Conservation (phyloP, 805 yeast genomes). For the Saccharomycopsis fibuligera region DNA sequence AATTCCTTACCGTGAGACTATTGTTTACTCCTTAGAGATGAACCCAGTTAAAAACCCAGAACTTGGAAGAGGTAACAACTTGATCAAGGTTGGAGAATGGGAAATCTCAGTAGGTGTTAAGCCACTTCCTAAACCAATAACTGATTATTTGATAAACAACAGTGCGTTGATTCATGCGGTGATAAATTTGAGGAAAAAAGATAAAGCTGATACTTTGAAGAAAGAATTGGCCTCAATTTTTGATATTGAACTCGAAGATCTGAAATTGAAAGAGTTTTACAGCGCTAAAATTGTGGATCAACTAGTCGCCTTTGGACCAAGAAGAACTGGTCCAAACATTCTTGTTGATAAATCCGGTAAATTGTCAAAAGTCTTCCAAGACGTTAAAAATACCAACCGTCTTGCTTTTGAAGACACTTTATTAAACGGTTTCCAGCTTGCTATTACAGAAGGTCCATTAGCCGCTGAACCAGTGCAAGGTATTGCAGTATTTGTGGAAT, state of each 20-base stretch:
- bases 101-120: conserved; percentile 41
- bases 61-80: conserved; percentile 40
- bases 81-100: conserved; percentile 29
- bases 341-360: conserved; percentile 45
- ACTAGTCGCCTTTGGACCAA: conserved; percentile 71
- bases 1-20: conserved; percentile 90
- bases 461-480: conserved; percentile 87
- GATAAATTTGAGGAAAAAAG: conserved; percentile 25
- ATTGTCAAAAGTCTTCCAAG: conserved; percentile 31
- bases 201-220: conserved; percentile 21
- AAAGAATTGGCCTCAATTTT: not conserved
- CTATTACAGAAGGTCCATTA: conserved; percentile 80
- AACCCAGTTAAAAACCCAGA: conserved; percentile 41
- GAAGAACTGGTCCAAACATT: conserved; percentile 67
- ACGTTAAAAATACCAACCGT: not conserved
- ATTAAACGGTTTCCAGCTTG: conserved; percentile 78
- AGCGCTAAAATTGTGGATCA: conserved; percentile 31
- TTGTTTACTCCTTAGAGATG: conserved; percentile 36
- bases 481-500: conserved; percentile 48
- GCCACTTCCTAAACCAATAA: conserved; percentile 51
- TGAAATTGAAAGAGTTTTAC: conserved; percentile 22
- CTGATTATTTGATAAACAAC: conserved; percentile 42
- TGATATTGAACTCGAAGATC: not conserved
- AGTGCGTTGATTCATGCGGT: conserved; percentile 38
- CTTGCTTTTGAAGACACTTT: conserved; percentile 55